These are phyloP conservation scores for Fusarium vanettenii DNA, from an alignment of 2,329 filamentous ascomycete species.

Conservation along the genomic window DNA sequence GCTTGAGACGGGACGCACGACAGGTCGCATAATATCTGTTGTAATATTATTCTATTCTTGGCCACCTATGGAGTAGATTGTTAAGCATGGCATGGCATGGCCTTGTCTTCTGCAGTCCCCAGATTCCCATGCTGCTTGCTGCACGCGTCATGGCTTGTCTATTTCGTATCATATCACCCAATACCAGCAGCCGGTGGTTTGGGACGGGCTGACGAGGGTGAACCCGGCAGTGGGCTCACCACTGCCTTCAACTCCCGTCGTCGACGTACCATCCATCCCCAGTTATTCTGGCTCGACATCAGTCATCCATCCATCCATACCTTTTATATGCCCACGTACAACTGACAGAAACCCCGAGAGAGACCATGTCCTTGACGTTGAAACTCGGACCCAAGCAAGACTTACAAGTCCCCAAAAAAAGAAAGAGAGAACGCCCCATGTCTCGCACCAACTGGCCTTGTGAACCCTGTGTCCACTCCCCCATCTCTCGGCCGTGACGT, in stretches of 20 bases:
- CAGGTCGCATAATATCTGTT: conserved; percentile 3
- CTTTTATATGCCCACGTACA: background rate
- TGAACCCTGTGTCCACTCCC: conserved; percentile 4
- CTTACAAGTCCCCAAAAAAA: background rate
- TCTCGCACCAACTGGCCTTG: background rate
- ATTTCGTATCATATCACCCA: conserved; percentile 8
- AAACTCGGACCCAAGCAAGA: background rate
- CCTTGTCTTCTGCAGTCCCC: background rate
- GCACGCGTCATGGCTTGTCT: conserved; percentile 3
- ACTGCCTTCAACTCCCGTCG: conserved; percentile 1
- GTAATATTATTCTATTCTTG: conserved; percentile 5
- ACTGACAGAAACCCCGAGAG: background rate
- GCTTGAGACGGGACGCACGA: background rate
- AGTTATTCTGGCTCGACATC: conserved; percentile 1
- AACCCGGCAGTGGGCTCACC: conserved; percentile 12
- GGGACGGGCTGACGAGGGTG: conserved; percentile 1
- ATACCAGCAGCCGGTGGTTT: conserved; percentile 6
- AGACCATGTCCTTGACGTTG: conserved; percentile 1
- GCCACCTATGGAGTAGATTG: background rate
- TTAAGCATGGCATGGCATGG: background rate
- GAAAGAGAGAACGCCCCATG: background rate
- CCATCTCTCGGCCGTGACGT: conserved; percentile 10
- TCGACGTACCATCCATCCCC: background rate
- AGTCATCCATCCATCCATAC: background rate
- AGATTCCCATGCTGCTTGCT: background rate